These are phyloP conservation scores for Pelargonium myrrhifolium DNA, from an alignment of 441 rosid species.

Conservation along the genomic window DNA sequence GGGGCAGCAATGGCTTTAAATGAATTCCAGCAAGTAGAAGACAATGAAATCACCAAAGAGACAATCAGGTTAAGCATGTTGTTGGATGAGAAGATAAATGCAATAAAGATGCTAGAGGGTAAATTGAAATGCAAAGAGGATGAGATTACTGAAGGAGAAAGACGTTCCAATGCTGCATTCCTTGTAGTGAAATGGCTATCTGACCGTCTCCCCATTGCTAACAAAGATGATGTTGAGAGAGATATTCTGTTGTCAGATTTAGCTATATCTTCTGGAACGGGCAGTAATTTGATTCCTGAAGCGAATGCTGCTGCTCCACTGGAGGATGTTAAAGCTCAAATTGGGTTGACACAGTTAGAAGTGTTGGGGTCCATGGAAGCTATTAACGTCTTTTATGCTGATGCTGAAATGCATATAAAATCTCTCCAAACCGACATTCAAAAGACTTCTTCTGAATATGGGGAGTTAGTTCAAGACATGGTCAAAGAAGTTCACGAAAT, in stretches of 20 bases:
- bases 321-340: conserved; percentile 26
- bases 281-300: conserved; percentile 11
- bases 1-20: conserved; percentile 62
- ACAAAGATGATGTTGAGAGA: conserved; percentile 19
- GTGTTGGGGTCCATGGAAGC: conserved; percentile 28
- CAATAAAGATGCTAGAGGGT: conserved; percentile 33
- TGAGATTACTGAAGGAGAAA: conserved; percentile 41
- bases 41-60: conserved; percentile 34
- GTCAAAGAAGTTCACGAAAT: conserved; percentile 29
- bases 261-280: conserved; percentile 17
- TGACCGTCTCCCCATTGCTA: conserved; percentile 28
- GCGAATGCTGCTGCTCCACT: conserved; percentile 17
- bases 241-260: conserved; percentile 14
- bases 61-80: conserved; percentile 27
- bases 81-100: conserved; percentile 38
- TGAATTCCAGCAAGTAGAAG: conserved; percentile 34
- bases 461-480: conserved; percentile 25
- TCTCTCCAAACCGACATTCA: conserved; percentile 23
- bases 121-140: conserved; percentile 32
- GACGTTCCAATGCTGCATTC: conserved; percentile 42
- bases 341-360: conserved; percentile 28
- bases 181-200: conserved; percentile 47
- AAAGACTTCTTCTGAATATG: conserved; percentile 26
- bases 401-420: conserved; percentile 23
- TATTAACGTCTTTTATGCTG: conserved; percentile 26